Evolutionary conservation across 2,329 filamentous ascomycete species (phyloP).

Genomic region (Calonectria leucothoes): DNA sequence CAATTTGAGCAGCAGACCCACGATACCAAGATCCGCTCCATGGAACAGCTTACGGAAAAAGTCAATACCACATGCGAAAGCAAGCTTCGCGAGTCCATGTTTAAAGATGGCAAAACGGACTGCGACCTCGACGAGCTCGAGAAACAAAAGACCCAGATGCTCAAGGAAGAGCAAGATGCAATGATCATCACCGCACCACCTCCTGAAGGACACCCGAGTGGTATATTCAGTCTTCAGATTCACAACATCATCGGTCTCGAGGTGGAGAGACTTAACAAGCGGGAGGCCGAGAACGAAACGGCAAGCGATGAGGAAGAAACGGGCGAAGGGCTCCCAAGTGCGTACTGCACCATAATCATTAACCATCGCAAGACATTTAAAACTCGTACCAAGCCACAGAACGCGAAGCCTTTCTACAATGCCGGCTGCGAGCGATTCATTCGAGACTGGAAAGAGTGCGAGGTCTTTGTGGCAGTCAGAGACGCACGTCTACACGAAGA

Average conservation of each 20-base stretch:
- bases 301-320: slow-evolving; percentile 67
- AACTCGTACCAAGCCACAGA: slow-evolving; percentile 82
- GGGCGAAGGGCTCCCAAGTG: slow-evolving; percentile 74
- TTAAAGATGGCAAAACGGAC: slow-evolving; percentile 56
- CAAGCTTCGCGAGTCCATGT: slow-evolving; percentile 73
- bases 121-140: slow-evolving; percentile 71
- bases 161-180: slow-evolving; percentile 68
- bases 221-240: slow-evolving; percentile 76
- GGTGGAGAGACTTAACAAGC: slow-evolving; percentile 69
- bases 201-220: slow-evolving; percentile 69
- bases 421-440: slow-evolving; percentile 80
- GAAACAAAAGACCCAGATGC: slow-evolving; percentile 76
- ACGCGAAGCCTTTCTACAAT: slow-evolving; percentile 83
- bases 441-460: slow-evolving; percentile 73
- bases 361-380: slow-evolving; percentile 78
- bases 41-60: slow-evolving; percentile 69
- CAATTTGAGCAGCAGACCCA: slow-evolving; percentile 72
- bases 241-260: slow-evolving; percentile 79
- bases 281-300: slow-evolving; percentile 59
- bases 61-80: slow-evolving; percentile 65
- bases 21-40: slow-evolving; percentile 66
- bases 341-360: slow-evolving; percentile 79
- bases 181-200: slow-evolving; percentile 78
- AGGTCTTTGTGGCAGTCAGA: slow-evolving; percentile 75
- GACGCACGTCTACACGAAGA: slow-evolving; percentile 77